A percentile compares a stretch with the other conserved stretches of the same genome.
Conservation (phyloP, 2,329 filamentous ascomycete species). For the Helotiales sp. region DNA sequence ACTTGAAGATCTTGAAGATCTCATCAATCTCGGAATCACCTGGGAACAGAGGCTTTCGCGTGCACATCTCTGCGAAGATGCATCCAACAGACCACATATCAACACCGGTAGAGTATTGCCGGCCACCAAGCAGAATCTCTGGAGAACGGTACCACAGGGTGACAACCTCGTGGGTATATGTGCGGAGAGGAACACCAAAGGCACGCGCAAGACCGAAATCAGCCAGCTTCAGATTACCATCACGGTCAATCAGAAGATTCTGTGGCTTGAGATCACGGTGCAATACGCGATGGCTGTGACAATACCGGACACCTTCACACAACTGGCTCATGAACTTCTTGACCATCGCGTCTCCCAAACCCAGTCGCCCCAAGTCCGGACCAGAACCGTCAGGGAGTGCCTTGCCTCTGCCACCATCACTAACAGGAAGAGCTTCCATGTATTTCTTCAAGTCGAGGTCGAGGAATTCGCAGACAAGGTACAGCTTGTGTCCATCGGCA, state of each 20-base stretch:
- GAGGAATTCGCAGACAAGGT: conserved; percentile 89
- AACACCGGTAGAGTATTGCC: conserved; percentile 90
- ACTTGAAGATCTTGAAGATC: conserved; percentile 95
- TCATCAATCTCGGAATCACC: conserved; percentile 93
- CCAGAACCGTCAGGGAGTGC: conserved; percentile 77
- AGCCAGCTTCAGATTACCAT: conserved; percentile 86
- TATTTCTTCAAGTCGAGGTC: conserved; percentile 94
- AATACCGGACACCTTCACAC: conserved; percentile 81
- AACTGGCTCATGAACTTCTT: conserved; percentile 93
- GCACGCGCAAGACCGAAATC: conserved; percentile 89
- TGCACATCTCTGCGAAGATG: conserved; percentile 97
- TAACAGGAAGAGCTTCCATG: conserved; percentile 86
- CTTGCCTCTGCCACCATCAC: conserved; percentile 82
- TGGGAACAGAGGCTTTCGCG: conserved; percentile 86
- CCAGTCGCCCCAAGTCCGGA: conserved; percentile 62
- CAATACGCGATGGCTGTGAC: conserved; percentile 83
- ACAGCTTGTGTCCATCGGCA: conserved; percentile 91
- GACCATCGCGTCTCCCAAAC: conserved; percentile 76
- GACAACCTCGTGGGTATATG: conserved; percentile 93
- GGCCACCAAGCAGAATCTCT: conserved; percentile 85
- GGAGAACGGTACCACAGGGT: conserved; percentile 92
- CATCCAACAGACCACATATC: conserved; percentile 96
- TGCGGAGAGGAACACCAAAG: conserved; percentile 86
- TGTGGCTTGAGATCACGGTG: conserved; percentile 90
- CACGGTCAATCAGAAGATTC: conserved; percentile 82